Base-by-base conservation (phyloP, 495 filamentous ascomycete genomes). In the Aspergillus indologenus region DNA sequence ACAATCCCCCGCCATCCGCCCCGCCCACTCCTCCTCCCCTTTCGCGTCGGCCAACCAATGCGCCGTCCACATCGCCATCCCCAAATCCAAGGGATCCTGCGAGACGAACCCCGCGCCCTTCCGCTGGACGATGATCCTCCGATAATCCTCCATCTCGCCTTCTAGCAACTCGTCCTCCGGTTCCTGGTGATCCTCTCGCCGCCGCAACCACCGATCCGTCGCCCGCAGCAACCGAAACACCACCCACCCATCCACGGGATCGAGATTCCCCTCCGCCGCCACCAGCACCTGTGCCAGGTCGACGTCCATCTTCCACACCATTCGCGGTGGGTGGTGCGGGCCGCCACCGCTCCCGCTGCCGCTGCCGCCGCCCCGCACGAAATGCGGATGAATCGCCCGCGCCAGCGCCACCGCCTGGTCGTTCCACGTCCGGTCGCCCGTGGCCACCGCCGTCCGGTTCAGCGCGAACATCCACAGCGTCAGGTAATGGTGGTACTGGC, bases 381-480 rank as follows among this genome's bases (percentile, higher is more conserved):
- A 88, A 19, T 66, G 72, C 9, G 79, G 77, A 57, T 88, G 86
- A 23, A 88, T 80, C 0, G 81, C 80, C 52, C 76, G 75, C 20
- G 85, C 84, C 14, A 89, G 71, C 56, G 79, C 71, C 9, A 87
- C 69, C 0, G 84, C 86, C 40, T 79, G 77, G 3, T 65, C 58
- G 58, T 86, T 88, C 58, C 82, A 87, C 1, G 47, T 50, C 18
- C 64, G 52, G 34, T 87, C 78, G 0, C 74, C 72, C 4, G 77
- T 78, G 14, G 82, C 85, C 12, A 80, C 46, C 0, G 80, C 70
- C 43, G 87, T 72, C 5, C 85, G 76, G 67, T 87, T 87, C 3
- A 88, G 70, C 0, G 84, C 85, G 61, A 87, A 89, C 85, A 88
- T 87, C 85, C 85, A 89, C 2, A 89, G 62, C 0, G 85, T 87